Evolutionary conservation across 2,329 filamentous ascomycete species (phyloP), one percentile per base, ranked within the genome.

Genomic region (Calonectria henricotiae): DNA sequence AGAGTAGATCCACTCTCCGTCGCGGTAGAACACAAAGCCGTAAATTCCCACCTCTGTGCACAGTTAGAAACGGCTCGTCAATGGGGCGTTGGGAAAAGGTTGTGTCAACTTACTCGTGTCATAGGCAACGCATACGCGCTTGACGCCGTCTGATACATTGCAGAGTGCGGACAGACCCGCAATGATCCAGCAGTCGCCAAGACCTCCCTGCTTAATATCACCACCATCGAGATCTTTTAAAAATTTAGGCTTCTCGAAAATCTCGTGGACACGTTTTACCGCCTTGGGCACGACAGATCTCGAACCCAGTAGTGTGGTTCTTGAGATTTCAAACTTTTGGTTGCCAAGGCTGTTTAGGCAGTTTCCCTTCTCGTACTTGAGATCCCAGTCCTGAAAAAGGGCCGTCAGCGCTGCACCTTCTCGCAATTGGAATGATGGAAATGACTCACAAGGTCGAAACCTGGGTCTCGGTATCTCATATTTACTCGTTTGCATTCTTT

Each of bases 1-100:
- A 68, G 93, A 95, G 76, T 95, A 94, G 67, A 96, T 93, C 95
- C 94, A 98, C 82, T 96, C 94, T 64, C 94, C 94, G 77, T 97
- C 94, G 79, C 94, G 86, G 79, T 93, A 93, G 79, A 97, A 97
- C 60, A 97, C 93, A 77, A 97, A 97, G 1, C 94, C 94, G 77
- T 97, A 97, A 4, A 97, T 94, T 9, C 94, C 94, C 62, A 96
- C 91, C 73, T 81, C 80, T 82, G 51, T 1, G 9, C 37, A 37
- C 37, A 1, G 49, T 77, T 64, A 78, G 74, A 27, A 58, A 44
- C 4, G 55, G 15, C 9, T 55, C 23, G 4, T 13, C 23, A 30
- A 61, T 37, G 7, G 2, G n/a, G n/a, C 13, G 8, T 39, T 23
- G n/a, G 62, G 35, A 7, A 20, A 27, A 17, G 39, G 23, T 37